These are phyloP conservation scores for Candida boleticola DNA, from an alignment of 805 yeast genomes.

Conservation along the genomic window DNA sequence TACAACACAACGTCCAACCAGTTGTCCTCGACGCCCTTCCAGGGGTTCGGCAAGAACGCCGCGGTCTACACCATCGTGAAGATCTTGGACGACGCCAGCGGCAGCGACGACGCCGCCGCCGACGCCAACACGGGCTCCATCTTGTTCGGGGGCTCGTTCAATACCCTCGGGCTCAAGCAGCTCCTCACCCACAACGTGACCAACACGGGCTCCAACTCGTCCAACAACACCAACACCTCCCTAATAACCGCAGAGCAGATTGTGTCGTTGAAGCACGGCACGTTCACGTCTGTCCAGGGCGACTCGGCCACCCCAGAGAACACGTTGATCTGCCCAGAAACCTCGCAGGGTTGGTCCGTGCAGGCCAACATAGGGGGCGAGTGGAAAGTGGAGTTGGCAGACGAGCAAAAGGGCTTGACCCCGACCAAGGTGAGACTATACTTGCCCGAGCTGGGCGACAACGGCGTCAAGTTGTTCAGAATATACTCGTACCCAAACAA, in stretches of 20 bases:
- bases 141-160: constrained; percentile 78
- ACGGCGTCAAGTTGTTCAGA: constrained; percentile 63
- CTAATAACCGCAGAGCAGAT: constrained; percentile 55
- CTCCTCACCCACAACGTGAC: constrained; percentile 39
- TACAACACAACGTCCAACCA: constrained; percentile 50
- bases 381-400: constrained; percentile 61
- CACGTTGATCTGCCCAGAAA: constrained; percentile 57
- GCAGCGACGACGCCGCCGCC: constrained; percentile 20
- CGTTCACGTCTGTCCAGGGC: constrained; percentile 48
- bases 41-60: constrained; percentile 68
- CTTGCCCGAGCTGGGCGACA: constrained; percentile 49
- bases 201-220: constrained; percentile 17
- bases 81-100: constrained; percentile 29
- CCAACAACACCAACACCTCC: constrained; percentile 37
- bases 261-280: constrained; percentile 57
- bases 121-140: constrained; percentile 39
- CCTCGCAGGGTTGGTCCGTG: constrained; percentile 53
- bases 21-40: constrained; percentile 58
- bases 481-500: constrained; percentile 73
- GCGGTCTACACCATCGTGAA: constrained; percentile 60
- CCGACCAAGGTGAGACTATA: constrained; percentile 77
- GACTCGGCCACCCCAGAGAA: constrained; percentile 22
- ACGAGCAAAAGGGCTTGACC: constrained; percentile 41
- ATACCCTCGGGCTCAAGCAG: constrained; percentile 53
- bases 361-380: constrained; percentile 53